Percentiles rank a stretch among this genome's conserved stretches.
Conservation (phyloP, 2,329 filamentous ascomycete genomes). For the Colletotrichum aenigma region DNA sequence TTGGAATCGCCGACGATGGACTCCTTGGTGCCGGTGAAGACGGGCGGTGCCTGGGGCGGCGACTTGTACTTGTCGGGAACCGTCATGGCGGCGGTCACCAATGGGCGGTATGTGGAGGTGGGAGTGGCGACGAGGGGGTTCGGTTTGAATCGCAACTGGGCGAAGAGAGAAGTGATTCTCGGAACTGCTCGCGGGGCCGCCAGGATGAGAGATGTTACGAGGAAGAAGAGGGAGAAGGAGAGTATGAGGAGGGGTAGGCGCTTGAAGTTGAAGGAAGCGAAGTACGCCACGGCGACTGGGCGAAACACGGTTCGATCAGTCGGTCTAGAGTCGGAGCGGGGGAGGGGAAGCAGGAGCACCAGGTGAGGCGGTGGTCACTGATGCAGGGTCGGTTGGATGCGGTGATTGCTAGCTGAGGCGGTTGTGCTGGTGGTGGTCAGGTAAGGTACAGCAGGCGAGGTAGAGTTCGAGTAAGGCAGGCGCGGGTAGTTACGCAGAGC, state of each 20-base stretch:
- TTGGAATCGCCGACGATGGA: conserved; percentile 72
- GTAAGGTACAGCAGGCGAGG: not conserved
- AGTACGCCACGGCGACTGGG: conserved; percentile 41
- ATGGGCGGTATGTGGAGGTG: conserved; percentile 31
- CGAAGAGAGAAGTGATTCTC: conserved; percentile 63
- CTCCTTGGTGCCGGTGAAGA: conserved; percentile 76
- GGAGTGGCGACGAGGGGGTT: conserved; percentile 28
- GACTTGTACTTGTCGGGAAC: conserved; percentile 66
- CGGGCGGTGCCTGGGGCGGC: conserved; percentile 78
- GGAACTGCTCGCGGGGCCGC: conserved; percentile 64
- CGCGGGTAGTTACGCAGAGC: not conserved
- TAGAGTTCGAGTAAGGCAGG: not conserved
- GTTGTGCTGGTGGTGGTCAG: not conserved
- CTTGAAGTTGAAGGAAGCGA: conserved; percentile 23
- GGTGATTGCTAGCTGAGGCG: not conserved
- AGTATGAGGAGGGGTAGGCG: conserved; percentile 41
- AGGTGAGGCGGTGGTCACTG: conserved; percentile 5
- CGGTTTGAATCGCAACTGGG: conserved; percentile 53
- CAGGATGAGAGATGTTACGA: conserved; percentile 65
- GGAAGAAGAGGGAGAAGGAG: conserved; percentile 60
- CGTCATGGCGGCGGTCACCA: conserved; percentile 65
- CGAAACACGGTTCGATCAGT: conserved; percentile 6
- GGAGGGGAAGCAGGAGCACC: conserved; percentile 3
- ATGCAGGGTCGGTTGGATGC: not conserved
- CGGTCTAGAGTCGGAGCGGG: conserved; percentile 13